Conservation (phyloP, 371 early-diverging fungal species). For the Rhizopus stolonifer region DNA sequence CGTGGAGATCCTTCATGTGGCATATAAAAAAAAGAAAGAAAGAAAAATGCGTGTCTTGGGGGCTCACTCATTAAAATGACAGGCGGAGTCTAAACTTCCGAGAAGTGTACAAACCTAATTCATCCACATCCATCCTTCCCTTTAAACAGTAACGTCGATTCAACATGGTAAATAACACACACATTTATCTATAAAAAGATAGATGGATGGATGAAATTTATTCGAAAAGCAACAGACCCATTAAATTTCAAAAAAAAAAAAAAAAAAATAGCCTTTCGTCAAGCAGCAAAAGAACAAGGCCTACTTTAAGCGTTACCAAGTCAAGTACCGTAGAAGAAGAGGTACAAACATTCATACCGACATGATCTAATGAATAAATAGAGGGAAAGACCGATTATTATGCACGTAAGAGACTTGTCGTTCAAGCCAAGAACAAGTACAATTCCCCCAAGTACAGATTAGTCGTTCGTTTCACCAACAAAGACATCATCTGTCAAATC, state of each 20-base stretch:
- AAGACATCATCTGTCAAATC: constrained; percentile 96
- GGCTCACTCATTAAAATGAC: too few relatives aligned
- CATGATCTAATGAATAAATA: constrained; percentile 34
- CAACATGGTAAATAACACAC: background rate
- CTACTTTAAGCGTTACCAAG: constrained; percentile 99
- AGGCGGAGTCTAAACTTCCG: too few relatives aligned
- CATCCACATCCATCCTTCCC: constrained; percentile 1
- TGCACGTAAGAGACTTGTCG: constrained; percentile 97
- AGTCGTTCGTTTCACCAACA: too few relatives aligned
- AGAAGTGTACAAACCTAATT: too few relatives aligned
- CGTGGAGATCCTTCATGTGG: constrained; percentile 11
- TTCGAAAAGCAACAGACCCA: background rate
- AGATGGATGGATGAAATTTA: constrained; percentile 2
- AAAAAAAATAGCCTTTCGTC: constrained; percentile 44
- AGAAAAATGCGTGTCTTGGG: too few relatives aligned
- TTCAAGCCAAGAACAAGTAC: too few relatives aligned
- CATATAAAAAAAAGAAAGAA: background rate
- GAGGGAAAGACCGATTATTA: constrained; percentile 99
- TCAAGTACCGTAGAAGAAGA: constrained; percentile 97
- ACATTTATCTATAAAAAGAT: background rate
- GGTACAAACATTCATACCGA: constrained; percentile 56
- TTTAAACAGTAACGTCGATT: constrained; percentile 23
- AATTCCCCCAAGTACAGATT: too few relatives aligned
- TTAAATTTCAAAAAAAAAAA: too few relatives aligned
- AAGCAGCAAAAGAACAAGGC: constrained; percentile 61